A percentile compares a stretch with the other conserved stretches of the same genome.
Evolutionary conservation across 2,329 filamentous ascomycete species (phyloP).

Genomic region (Botrytis fabae): DNA sequence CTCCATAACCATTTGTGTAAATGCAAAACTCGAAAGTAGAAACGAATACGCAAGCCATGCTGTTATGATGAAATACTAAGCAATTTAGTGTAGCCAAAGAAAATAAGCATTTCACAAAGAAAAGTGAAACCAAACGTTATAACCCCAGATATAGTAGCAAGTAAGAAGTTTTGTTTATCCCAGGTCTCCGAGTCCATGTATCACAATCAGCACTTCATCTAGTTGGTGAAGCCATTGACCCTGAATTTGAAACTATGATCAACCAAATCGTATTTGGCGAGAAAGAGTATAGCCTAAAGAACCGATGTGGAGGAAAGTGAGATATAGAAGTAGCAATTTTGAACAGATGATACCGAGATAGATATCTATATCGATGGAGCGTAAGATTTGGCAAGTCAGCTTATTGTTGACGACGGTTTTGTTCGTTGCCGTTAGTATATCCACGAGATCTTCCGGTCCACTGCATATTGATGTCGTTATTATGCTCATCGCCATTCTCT

Average conservation of each 20-base stretch:
- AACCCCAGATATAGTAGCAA: constrained; percentile 12
- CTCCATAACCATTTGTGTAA: constrained; percentile 1
- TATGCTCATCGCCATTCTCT: not conserved
- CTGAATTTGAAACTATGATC: constrained; percentile 2
- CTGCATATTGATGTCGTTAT: not conserved
- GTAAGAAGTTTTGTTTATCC: not conserved
- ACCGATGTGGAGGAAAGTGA: not conserved
- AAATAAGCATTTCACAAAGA: not conserved
- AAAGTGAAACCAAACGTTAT: not conserved
- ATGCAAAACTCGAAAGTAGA: not conserved
- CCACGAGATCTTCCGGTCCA: not conserved
- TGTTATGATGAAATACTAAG: not conserved
- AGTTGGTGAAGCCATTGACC: constrained; percentile 10
- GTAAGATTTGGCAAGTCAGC: not conserved
- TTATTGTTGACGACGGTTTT: constrained; percentile 8
- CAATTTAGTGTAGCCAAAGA: not conserved
- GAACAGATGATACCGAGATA: not conserved
- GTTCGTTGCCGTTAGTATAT: constrained; percentile 1
- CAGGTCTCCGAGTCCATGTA: not conserved
- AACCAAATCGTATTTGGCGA: constrained; percentile 7
- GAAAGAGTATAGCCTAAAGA: not conserved
- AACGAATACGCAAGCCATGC: constrained; percentile 1
- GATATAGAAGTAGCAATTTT: constrained; percentile 1
- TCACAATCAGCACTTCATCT: not conserved
- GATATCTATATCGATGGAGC: not conserved